Base-by-base conservation (phyloP, 176 grass and related monocot species). In the Puya raimondii region DNA sequence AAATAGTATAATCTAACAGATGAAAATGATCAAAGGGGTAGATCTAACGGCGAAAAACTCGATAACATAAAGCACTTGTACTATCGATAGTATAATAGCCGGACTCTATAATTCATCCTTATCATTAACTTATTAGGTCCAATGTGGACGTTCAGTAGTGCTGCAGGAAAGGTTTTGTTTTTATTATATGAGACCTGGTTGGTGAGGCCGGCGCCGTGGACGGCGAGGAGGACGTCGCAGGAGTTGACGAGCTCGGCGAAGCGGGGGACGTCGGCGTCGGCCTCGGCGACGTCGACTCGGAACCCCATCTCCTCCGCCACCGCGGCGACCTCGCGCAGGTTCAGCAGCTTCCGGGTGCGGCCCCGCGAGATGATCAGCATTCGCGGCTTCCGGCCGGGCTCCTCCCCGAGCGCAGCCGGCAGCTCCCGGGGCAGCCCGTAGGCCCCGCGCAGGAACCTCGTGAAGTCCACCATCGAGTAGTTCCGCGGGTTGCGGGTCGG, bases 191-290 rank as follows among this genome's bases (percentile, higher is more conserved):
- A 2, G 25, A 26, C 73, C 78, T 91, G 83, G 72, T 88, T 93
- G 0, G 86, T 85, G 57, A 88, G 67, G 15, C 90, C 90, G 0
- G 90, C 82, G 1, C 86, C 83, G 74, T 88, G 90, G 77, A 88
- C 86, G 2, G 77, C 90, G 52, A 93, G 21, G 15, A 93, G 47
- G 50, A 79, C 86, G 27, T 90, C 87, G 1, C 77, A 81, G 0
- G 68, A 63, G 79, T 90, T 90, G 29, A 94, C 86, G 64, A 75
- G 23, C 1, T 77, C 74, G 3, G 91, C 91, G 69, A 87, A 85
- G 26, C 63, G 50, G 0, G 65, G 23, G 47, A 94, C 81, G 63
- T 94, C 83, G 0, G 84, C 69, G 8, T 61, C 70, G 3, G 76
- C 64, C 54, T 90, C 83, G 0, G 83, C 81, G 50, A 90, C n/a